Conservation (phyloP, 2,329 filamentous ascomycete genomes). For the Clonostachys rhizophaga region DNA sequence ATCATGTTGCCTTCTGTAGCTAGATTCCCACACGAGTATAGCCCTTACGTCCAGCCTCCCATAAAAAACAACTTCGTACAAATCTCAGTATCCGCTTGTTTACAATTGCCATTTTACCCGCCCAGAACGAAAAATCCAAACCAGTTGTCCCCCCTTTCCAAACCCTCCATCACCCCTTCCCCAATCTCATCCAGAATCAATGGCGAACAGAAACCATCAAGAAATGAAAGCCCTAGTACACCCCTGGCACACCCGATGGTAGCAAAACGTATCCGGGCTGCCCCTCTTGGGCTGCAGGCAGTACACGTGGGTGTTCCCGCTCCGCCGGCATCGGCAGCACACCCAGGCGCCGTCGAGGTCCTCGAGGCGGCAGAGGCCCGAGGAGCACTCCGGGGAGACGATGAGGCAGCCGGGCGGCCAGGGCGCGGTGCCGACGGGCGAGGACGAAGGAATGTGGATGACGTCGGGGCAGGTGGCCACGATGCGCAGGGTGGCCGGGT, state of each 20-base stretch:
- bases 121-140: no score
- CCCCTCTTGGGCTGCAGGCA: conserved; percentile 39
- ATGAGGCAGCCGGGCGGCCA: conserved; percentile 31
- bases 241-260: conserved; percentile 40
- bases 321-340: conserved; percentile 43
- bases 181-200: no score
- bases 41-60: no score
- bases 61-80: no score
- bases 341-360: conserved; percentile 43
- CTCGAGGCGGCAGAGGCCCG: conserved; percentile 41
- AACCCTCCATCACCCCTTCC: no score
- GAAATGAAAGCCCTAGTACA: conserved; percentile 18
- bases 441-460: not conserved
- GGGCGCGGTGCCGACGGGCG: not conserved
- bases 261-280: conserved; percentile 45
- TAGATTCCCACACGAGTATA: no score
- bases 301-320: conserved; percentile 37
- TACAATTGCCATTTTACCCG: no score
- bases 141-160: no score
- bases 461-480: conserved; percentile 9
- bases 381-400: conserved; percentile 36
- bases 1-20: no score
- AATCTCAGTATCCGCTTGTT: no score
- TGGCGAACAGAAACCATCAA: no score
- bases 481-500: conserved; percentile 16